Evolutionary conservation across 2,329 filamentous ascomycete species (phyloP).

Genomic region (Calonectria multiphialidica): DNA sequence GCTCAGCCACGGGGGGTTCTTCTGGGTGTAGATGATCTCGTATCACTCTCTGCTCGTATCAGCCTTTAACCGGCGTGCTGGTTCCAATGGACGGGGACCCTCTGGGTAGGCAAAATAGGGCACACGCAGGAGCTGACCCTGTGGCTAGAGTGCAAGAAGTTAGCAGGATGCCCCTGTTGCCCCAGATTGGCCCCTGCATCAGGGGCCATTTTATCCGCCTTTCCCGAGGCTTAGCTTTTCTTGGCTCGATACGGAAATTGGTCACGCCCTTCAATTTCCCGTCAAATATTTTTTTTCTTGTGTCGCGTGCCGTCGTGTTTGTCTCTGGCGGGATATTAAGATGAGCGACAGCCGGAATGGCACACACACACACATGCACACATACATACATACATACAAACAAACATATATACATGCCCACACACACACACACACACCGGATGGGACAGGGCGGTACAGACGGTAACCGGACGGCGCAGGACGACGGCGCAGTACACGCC

Average conservation of each 20-base stretch:
- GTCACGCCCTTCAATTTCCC: conserved; percentile 7
- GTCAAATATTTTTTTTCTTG: background rate
- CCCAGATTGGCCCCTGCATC: background rate
- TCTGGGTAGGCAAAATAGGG: background rate
- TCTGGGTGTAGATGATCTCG: background rate
- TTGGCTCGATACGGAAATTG: background rate
- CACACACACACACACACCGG: too few species aligned
- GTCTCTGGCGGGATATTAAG: background rate
- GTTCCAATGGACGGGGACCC: background rate
- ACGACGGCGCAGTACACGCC: too few species aligned
- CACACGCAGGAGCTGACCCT: background rate
- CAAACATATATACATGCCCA: too few species aligned
- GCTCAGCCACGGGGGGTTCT: background rate
- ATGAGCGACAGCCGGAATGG: too few species aligned
- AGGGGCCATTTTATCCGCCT: background rate
- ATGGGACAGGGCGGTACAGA: too few species aligned
- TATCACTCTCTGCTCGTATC: background rate
- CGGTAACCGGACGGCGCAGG: too few species aligned
- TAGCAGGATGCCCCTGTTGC: background rate
- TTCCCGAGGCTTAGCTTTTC: conserved; percentile 1
- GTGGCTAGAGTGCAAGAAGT: background rate
- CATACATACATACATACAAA: too few species aligned
- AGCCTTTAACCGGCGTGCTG: background rate
- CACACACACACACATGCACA: too few species aligned
- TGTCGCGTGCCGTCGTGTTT: background rate